Conservation (phyloP, 352 stramenopile species). For the Phytophthora palmivora region DNA sequence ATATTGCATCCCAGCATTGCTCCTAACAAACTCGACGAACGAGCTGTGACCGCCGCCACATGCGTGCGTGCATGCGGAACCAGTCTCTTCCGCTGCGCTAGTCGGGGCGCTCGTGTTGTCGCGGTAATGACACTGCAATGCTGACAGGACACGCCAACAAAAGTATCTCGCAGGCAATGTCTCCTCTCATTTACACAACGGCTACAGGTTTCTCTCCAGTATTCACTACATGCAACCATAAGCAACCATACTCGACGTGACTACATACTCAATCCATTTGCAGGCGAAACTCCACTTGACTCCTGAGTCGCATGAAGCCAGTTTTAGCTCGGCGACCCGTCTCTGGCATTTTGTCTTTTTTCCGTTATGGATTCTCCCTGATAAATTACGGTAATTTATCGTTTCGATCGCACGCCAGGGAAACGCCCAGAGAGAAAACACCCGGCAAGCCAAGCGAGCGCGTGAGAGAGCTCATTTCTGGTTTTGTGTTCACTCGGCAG, state of each 20-base stretch:
- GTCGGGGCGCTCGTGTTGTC: conserved; percentile 28
- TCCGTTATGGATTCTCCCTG: conserved; percentile 30
- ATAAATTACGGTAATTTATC: conserved; percentile 47
- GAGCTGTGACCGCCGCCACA: conserved; percentile 12
- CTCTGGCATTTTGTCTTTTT: conserved; percentile 23
- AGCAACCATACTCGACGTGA: no score
- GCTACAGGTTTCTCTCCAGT: not conserved
- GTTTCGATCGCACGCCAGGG: conserved; percentile 32
- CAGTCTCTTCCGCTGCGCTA: conserved; percentile 39
- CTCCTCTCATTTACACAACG: not conserved
- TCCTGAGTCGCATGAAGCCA: conserved; percentile 31
- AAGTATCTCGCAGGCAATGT: not conserved
- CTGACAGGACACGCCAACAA: not conserved
- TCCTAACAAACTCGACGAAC: conserved; percentile 1
- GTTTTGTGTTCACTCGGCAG: conserved; percentile 60
- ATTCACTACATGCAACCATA: no score
- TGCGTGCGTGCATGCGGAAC: conserved; percentile 36
- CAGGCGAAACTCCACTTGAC: conserved; percentile 24
- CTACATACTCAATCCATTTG: not conserved
- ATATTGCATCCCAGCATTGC: not conserved
- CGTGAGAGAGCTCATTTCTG: conserved; percentile 53
- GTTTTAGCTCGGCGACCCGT: conserved; percentile 15
- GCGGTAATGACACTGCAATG: conserved; percentile 4
- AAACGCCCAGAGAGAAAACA: conserved; percentile 30
- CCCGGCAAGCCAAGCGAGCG: conserved; percentile 18